phyloP scores from a whole-genome alignment of 1,139 yeast genomes.

The Suhomyces wounanorum region DNA sequence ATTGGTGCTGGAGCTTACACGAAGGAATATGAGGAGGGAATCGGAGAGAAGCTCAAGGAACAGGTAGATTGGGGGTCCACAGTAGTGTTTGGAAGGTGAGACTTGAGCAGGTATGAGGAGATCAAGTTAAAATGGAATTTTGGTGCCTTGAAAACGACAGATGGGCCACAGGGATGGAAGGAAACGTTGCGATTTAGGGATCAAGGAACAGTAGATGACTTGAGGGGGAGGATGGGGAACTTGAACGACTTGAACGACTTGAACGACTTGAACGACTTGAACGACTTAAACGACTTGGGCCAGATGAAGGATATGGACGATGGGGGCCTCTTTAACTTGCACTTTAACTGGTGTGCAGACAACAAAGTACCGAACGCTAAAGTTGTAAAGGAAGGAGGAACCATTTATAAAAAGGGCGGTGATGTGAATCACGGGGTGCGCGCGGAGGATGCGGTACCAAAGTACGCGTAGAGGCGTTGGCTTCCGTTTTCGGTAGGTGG shows the following conservation, averaged over 20 bases:
- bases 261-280: not conserved
- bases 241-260: not conserved
- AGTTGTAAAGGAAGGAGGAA: not conserved
- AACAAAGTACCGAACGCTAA: conserved; percentile 1
- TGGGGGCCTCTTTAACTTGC: not conserved
- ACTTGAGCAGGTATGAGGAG: no score
- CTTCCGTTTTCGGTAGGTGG: conserved; percentile 2
- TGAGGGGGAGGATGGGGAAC: not conserved
- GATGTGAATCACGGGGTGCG: conserved; percentile 9
- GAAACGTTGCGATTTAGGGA: not conserved
- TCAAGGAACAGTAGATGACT: no score
- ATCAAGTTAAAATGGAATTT: not conserved
- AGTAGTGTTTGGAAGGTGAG: no score
- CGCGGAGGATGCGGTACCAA: conserved; percentile 3
- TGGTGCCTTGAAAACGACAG: not conserved
- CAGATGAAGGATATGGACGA: not conserved
- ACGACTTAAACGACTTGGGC: not conserved
- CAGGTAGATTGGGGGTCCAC: no score
- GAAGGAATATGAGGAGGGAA: no score
- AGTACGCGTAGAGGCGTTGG: conserved; percentile 12
- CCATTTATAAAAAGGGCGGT: conserved; percentile 9
- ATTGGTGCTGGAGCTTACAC: no score
- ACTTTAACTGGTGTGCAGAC: conserved; percentile 1
- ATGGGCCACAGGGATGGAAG: not conserved
- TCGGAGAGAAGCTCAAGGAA: no score